Base-by-base conservation (phyloP, 2,329 filamentous ascomycete genomes). In the Pezicula neosporulosa region DNA sequence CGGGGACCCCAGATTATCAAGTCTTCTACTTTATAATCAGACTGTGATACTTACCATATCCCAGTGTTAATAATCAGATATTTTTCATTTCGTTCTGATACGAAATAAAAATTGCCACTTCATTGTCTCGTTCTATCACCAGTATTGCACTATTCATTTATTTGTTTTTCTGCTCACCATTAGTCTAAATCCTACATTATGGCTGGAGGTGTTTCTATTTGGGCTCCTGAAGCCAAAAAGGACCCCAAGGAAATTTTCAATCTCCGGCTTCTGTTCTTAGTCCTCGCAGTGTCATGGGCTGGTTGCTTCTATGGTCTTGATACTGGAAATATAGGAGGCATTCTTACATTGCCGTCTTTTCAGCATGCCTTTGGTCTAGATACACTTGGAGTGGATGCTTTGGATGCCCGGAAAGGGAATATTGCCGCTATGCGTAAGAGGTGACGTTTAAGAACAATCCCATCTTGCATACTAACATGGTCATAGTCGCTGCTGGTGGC, bases 321-420 rank as follows among this genome's bases (percentile, higher is more conserved):
- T 38, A 47, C 45, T 19, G 45, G 45, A 13, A 47, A 47, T 38
- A 47, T 47, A 12, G 45, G 45, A 21, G 45, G 45, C 2, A 38
- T 47, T 19, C 37, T 47, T 18, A 47, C 45, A 9, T 38, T 47
- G 5, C 13, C 21, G 15, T 36, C 45, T 13, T 47, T 47, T 24
- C 18, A 47, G 16, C 45, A 47, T 38, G 45, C 45, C 16, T 47
- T 47, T n/a, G 45, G 45, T 24, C 36, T 47, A n/a, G 45, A 47
- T 16, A 15, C 5, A 8, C 33, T 47, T 15, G 9, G 6, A 10
- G 13, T 15, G 8, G 45, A 36, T 21, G 45, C 33, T 19, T 28
- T 39, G 10, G 45, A 47, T 24, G 15, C 3, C 9, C 18, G 45
- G 12, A 38, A 47, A 16, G 45, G 45, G 19, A 38, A 47, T 21